Evolutionary conservation across 2,329 filamentous ascomycete species (phyloP).

Genomic region (Macrophomina pseudophaseolina): DNA sequence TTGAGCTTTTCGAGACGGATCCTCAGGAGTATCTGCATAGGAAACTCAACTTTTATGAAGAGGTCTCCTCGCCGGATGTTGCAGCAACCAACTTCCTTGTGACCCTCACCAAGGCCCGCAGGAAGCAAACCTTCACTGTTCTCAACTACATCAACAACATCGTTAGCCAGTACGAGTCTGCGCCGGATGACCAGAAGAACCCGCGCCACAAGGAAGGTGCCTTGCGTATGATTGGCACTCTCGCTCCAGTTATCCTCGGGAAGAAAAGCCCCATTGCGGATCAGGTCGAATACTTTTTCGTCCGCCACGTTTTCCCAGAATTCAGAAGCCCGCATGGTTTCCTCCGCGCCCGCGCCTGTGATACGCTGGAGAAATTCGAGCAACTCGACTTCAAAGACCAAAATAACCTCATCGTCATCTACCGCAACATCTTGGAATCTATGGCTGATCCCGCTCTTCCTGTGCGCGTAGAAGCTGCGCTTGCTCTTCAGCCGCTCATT

Average conservation of each 20-base stretch:
- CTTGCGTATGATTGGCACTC: slow-evolving; percentile 92
- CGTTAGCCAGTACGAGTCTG: slow-evolving; percentile 88
- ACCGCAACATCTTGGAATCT: slow-evolving; percentile 93
- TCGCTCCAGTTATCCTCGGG: slow-evolving; percentile 90
- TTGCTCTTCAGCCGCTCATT: slow-evolving; percentile 94
- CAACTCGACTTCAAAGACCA: slow-evolving; percentile 95
- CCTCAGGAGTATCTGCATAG: slow-evolving; percentile 96
- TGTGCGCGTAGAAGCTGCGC: slow-evolving; percentile 89
- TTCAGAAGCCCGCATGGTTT: slow-evolving; percentile 93
- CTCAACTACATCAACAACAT: slow-evolving; percentile 94
- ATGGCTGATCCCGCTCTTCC: slow-evolving; percentile 95
- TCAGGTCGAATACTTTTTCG: slow-evolving; percentile 97
- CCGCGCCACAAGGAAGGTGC: slow-evolving; percentile 96
- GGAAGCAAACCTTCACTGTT: slow-evolving; percentile 95
- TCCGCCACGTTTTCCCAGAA: slow-evolving; percentile 97
- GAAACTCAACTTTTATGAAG: slow-evolving; percentile 97
- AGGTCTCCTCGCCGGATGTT: slow-evolving; percentile 92
- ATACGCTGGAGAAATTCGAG: slow-evolving; percentile 98
- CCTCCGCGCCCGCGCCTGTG: slow-evolving; percentile 90
- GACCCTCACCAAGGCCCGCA: slow-evolving; percentile 88
- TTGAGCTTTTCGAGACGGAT: slow-evolving; percentile 92
- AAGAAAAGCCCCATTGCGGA: slow-evolving; percentile 99
- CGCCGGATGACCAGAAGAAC: slow-evolving; percentile 87
- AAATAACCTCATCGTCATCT: slow-evolving; percentile 94
- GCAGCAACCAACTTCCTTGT: slow-evolving; percentile 96